Base-by-base conservation (phyloP, 169 alveolate species). In the Plasmodium relictum region DNA sequence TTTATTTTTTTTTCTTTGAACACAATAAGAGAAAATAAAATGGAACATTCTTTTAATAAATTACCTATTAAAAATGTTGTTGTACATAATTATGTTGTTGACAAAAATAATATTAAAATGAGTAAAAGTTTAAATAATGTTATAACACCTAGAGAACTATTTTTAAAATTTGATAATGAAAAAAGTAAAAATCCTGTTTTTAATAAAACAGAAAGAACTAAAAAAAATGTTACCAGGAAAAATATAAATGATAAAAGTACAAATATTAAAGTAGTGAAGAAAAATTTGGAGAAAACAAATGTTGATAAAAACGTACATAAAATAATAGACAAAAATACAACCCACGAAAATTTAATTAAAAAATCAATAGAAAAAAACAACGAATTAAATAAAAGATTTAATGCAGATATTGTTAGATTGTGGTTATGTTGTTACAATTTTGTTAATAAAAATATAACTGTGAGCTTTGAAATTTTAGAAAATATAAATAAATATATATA, bases 61-160 rank as follows among this genome's bases (percentile, higher is more conserved):
- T 95, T 95, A 26, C 99, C 99, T 26, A 97, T 97, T 86, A 95
- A 92, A 74, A 93, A 96, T 52, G 98, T 96, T 18, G 97, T 95
- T 87, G 93, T 97, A 4, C 99, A 98, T 91, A 98, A 99, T 54
- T 96, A 97, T 95, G 98, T 97, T 16, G 96, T 97, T 59, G 99
- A 98, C 74, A 88, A 91, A 24, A 95, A 97, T 90, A 99, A 99
- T 59, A 93, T 96, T 56, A 98, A 98, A 88, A 96, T 98, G 99
- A 94, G 98, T 59, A 98, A 98, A 93, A 95, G 98, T 31, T 88
- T 94, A 85, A 98, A 98, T 69, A 98, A 97, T 91, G 99, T 97
- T 16, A 94, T 98, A 22, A 98, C 97, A 73, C 98, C 98, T 22
- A 89, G 95, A 18, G 98, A 96, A 76, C 42, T 93, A 4, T 96